These are phyloP conservation scores for Colletotrichum orbiculare DNA, from an alignment of 2,329 filamentous ascomycete species.

Conservation along the genomic window DNA sequence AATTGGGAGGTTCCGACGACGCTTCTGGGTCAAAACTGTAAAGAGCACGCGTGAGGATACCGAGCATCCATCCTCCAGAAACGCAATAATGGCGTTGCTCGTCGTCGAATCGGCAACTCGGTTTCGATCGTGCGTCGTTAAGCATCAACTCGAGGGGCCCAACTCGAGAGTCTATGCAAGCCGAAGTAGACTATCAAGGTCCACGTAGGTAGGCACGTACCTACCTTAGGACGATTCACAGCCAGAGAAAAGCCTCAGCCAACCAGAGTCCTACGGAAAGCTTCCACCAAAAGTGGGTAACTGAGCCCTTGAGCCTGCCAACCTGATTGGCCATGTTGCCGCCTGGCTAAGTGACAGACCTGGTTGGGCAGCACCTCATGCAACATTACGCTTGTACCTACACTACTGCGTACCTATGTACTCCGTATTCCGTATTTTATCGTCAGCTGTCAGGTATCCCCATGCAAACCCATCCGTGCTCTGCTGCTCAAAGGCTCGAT, in stretches of 20 bases:
- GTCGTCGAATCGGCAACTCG: not conserved
- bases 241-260: not conserved
- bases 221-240: not conserved
- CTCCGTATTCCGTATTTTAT: too few relatives aligned
- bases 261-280: constrained; percentile 24
- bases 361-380: constrained; percentile 38
- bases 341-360: constrained; percentile 46
- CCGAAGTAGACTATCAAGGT: not conserved
- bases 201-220: not conserved
- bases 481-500: too few relatives aligned
- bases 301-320: constrained; percentile 14
- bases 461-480: too few relatives aligned
- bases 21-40: not conserved
- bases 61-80: too few relatives aligned
- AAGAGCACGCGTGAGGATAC: too few relatives aligned
- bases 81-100: too few relatives aligned
- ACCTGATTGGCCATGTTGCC: constrained; percentile 46
- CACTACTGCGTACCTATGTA: not conserved
- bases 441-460: too few relatives aligned
- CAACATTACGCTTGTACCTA: constrained; percentile 17
- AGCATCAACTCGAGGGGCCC: constrained; percentile 15
- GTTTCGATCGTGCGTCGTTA: not conserved
- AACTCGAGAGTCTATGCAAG: constrained; percentile 14
- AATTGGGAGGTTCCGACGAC: not conserved
- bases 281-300: constrained; percentile 17